Percentiles rank a stretch among this genome's conserved stretches.
phyloP scores from a whole-genome alignment of 768 basidiomycete species.

The Gautieria morchelliformis region DNA sequence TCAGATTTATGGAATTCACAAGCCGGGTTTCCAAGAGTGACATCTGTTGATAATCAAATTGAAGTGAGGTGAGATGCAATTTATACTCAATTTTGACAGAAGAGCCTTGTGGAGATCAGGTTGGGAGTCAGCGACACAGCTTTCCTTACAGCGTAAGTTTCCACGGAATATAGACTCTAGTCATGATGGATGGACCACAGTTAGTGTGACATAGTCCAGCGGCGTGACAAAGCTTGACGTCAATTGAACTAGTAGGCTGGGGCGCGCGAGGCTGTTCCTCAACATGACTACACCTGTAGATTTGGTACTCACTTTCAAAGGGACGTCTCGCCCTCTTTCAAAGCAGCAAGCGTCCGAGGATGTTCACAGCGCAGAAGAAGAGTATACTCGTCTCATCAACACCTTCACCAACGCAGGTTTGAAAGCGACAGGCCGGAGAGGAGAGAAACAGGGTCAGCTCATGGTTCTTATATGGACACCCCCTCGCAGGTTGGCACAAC shows the following conservation, averaged over 20 bases:
- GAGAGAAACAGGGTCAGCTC: conserved; percentile 67
- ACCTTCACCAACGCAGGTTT: conserved; percentile 55
- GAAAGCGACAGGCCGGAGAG: conserved; percentile 62
- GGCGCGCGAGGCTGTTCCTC: no score
- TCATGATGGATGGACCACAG: background rate
- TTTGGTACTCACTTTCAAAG: conserved; percentile 63
- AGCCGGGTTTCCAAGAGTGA: background rate
- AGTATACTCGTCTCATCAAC: conserved; percentile 57
- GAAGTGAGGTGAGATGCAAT: background rate
- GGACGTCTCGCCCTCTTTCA: conserved; percentile 36
- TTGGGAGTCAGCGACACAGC: background rate
- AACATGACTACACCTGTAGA: conserved; percentile 44
- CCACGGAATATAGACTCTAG: no score
- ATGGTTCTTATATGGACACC: conserved; percentile 71
- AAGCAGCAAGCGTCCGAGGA: conserved; percentile 57
- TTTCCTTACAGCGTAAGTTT: background rate
- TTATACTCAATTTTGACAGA: no score
- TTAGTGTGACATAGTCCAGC: no score
- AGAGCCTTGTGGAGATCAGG: background rate
- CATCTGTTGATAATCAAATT: conserved; percentile 2
- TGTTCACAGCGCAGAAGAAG: conserved; percentile 52
- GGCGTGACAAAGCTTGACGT: no score
- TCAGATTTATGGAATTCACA: background rate
- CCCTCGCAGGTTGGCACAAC: conserved; percentile 43
- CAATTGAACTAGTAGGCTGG: no score